phyloP scores from a whole-genome alignment of 306 rosid species.

The Lablab purpureus region DNA sequence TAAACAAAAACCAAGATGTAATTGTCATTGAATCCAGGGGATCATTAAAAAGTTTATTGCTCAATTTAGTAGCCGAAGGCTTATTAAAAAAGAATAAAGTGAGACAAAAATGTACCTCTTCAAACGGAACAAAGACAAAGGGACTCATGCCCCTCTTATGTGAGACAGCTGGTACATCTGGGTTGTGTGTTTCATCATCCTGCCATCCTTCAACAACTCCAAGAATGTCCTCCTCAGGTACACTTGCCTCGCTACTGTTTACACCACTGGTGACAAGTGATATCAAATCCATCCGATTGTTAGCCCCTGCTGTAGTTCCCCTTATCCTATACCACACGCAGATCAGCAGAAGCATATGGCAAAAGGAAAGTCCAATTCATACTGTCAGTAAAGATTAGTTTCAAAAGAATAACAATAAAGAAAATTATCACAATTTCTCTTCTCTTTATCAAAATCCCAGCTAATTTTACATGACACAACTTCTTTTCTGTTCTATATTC shows the following conservation, averaged over 20 bases:
- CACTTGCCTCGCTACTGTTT: conserved; percentile 61
- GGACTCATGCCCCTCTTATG: conserved; percentile 89
- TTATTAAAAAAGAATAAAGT: neutral
- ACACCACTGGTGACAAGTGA: conserved; percentile 95
- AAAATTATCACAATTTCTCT: neutral
- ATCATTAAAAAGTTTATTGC: conserved; percentile 19
- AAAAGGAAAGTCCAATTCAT: conserved; percentile 34
- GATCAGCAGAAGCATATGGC: conserved; percentile 24
- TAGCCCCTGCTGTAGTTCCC: conserved; percentile 84
- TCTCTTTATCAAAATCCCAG: conserved; percentile 32
- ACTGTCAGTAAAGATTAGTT: conserved; percentile 23
- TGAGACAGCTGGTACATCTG: conserved; percentile 93
- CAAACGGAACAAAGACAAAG: conserved; percentile 88
- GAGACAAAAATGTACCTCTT: conserved; percentile 64
- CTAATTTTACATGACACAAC: conserved; percentile 14
- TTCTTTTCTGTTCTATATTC: conserved; percentile 10
- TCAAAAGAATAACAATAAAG: neutral
- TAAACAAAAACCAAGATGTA: conserved; percentile 22
- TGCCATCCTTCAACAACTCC: conserved; percentile 90
- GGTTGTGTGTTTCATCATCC: conserved; percentile 97
- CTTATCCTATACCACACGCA: conserved; percentile 65
- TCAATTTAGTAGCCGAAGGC: conserved; percentile 21
- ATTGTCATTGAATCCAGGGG: neutral
- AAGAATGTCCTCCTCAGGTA: conserved; percentile 81
- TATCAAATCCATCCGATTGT: conserved; percentile 90